A percentile compares a stretch with the other conserved stretches of the same genome.
Evolutionary conservation across 2,329 filamentous ascomycete species (phyloP).

Genomic region (Metarhizium humberi): DNA sequence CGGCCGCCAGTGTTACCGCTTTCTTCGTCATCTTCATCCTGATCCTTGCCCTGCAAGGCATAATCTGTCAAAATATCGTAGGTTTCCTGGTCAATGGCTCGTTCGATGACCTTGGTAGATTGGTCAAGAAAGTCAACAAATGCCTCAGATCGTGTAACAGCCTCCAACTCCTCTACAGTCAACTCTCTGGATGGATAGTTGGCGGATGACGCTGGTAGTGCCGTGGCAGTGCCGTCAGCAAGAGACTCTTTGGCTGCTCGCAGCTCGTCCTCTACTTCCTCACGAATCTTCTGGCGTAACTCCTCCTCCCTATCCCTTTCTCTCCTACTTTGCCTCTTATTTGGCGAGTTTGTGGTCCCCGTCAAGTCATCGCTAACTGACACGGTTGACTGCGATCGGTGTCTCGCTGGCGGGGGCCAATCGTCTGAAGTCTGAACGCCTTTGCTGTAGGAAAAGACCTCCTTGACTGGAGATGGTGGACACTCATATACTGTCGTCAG

Average conservation of each 20-base stretch:
- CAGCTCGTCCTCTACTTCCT: slow-evolving; percentile 89
- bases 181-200: slow-evolving; percentile 75
- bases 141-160: slow-evolving; percentile 84
- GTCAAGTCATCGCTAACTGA: slow-evolving; percentile 55
- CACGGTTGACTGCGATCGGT: slow-evolving; percentile 27
- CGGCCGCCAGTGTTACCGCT: slow-evolving; percentile 60
- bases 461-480: slow-evolving; percentile 64
- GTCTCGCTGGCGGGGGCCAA: slow-evolving; percentile 49
- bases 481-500: slow-evolving; percentile 74
- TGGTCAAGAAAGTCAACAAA: slow-evolving; percentile 93
- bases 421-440: slow-evolving; percentile 83
- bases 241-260: slow-evolving; percentile 58
- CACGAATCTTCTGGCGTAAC: slow-evolving; percentile 71
- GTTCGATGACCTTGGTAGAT: slow-evolving; percentile 94
- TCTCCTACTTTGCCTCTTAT: slow-evolving; percentile 68
- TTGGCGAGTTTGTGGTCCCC: slow-evolving; percentile 47
- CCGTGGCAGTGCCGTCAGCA: slow-evolving; percentile 30
- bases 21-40: slow-evolving; percentile 77
- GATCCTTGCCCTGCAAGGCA: slow-evolving; percentile 65
- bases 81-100: slow-evolving; percentile 79
- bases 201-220: slow-evolving; percentile 17
- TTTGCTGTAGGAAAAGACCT: slow-evolving; percentile 95
- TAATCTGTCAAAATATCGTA: slow-evolving; percentile 97
- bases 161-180: slow-evolving; percentile 75
- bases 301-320: slow-evolving; percentile 82